Percentiles rank a stretch among this genome's conserved stretches.
Conservation (phyloP, 495 filamentous ascomycete species). For the Podospora pseudocomata region DNA sequence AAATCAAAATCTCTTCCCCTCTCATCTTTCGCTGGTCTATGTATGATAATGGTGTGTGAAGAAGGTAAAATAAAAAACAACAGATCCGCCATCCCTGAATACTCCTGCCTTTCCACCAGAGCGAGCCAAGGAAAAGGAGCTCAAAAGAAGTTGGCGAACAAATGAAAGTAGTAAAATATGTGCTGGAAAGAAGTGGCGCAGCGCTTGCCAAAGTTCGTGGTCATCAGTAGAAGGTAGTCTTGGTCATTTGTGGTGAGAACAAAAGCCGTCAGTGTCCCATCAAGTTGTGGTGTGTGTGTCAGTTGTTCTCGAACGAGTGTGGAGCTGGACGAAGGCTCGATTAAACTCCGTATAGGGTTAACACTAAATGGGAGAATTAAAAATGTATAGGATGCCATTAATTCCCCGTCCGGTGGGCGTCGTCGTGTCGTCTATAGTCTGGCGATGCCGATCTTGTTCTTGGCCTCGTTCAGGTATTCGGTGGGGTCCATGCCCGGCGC, state of each 20-base stretch:
- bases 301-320: constrained; percentile 4
- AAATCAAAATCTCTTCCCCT: background rate
- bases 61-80: background rate
- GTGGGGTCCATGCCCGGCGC: constrained; percentile 46
- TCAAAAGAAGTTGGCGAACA: background rate
- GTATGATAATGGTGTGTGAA: background rate
- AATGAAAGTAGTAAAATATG: constrained; percentile 6
- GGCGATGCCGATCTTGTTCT: constrained; percentile 45
- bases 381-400: constrained; percentile 12
- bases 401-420: constrained; percentile 8
- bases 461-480: constrained; percentile 43
- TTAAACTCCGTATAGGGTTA: constrained; percentile 33
- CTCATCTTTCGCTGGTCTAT: constrained; percentile 1
- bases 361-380: constrained; percentile 11
- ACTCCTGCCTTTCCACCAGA: background rate
- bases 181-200: background rate
- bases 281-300: background rate
- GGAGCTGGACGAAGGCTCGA: constrained; percentile 10
- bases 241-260: background rate
- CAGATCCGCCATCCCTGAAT: background rate
- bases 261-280: background rate
- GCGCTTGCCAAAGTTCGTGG: background rate
- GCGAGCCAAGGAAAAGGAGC: background rate
- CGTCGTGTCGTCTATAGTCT: constrained; percentile 22
- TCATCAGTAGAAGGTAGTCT: constrained; percentile 1